A percentile compares a stretch with the other conserved stretches of the same genome.
Conservation (phyloP, 208 protist genomes). For the Acanthamoeba triangularis region DNA sequence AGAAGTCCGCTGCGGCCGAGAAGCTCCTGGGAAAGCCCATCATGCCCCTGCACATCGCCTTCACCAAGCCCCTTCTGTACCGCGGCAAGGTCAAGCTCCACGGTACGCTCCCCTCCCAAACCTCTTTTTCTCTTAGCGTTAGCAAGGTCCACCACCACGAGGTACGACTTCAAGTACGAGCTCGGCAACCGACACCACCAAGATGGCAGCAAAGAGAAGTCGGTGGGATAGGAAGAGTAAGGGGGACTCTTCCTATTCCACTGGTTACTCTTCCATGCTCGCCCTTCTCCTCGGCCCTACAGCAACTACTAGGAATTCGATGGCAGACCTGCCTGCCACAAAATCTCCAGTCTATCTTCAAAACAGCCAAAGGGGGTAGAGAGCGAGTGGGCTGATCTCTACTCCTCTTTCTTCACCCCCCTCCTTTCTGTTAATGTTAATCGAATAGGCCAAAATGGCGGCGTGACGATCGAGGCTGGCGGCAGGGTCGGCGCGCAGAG, state of each 20-base stretch:
- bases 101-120: not conserved
- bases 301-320: too few relatives aligned
- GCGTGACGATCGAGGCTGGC: conserved; percentile 39
- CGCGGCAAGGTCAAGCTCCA: conserved; percentile 71
- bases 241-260: conserved; percentile 65
- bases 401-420: not conserved
- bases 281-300: not conserved
- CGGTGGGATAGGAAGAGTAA: conserved; percentile 65
- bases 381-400: not conserved
- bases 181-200: not conserved
- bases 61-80: conserved; percentile 21
- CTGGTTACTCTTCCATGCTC: conserved; percentile 29
- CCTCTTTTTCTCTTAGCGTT: not conserved
- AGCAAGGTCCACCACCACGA: not conserved
- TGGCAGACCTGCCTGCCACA: too few relatives aligned
- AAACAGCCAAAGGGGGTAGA: too few relatives aligned
- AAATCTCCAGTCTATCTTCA: not conserved
- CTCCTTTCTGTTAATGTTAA: not conserved
- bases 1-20: not conserved
- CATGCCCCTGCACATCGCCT: conserved; percentile 4
- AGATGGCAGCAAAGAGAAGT: conserved; percentile 22
- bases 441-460: conserved; percentile 25
- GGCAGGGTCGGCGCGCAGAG: conserved; percentile 54
- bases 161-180: not conserved
- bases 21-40: conserved; percentile 12